phyloP scores from a whole-genome alignment of 768 basidiomycete species.

The Serendipita vermifera region DNA sequence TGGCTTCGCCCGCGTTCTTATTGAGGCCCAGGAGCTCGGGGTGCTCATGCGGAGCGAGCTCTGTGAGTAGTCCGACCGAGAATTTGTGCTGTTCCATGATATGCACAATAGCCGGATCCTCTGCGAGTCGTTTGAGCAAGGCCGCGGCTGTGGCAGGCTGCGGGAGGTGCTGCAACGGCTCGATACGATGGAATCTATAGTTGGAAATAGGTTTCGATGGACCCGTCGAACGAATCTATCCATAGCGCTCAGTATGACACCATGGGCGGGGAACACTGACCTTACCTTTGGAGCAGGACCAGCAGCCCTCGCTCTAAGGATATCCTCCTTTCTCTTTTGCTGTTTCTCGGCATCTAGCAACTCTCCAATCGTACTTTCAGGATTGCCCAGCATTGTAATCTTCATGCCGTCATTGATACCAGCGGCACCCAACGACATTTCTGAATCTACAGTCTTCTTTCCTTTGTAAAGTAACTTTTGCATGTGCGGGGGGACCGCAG shows the following conservation, averaged over 20 bases:
- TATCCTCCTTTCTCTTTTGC: slow-evolving; percentile 40
- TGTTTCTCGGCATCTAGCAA: slow-evolving; percentile 47
- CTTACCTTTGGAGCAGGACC: slow-evolving; percentile 47
- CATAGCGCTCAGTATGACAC: background rate
- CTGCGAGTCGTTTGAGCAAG: slow-evolving; percentile 43
- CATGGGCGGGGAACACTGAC: background rate
- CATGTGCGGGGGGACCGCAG: slow-evolving; percentile 45
- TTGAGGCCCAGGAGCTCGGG: slow-evolving; percentile 59
- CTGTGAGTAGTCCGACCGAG: slow-evolving; percentile 55
- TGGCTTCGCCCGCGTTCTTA: slow-evolving; percentile 34
- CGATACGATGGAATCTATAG: slow-evolving; percentile 52
- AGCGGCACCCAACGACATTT: slow-evolving; percentile 28
- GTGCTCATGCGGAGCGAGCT: slow-evolving; percentile 66
- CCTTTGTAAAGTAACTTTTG: slow-evolving; percentile 69
- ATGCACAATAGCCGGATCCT: slow-evolving; percentile 58
- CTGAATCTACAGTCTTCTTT: slow-evolving; percentile 31
- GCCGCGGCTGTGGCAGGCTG: slow-evolving; percentile 42
- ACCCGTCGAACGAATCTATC: slow-evolving; percentile 45
- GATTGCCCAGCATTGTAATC: slow-evolving; percentile 59
- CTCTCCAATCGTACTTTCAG: slow-evolving; percentile 40
- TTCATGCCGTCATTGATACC: slow-evolving; percentile 56
- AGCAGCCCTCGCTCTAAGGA: slow-evolving; percentile 44
- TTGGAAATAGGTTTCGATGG: slow-evolving; percentile 26
- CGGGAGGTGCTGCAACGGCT: slow-evolving; percentile 51
- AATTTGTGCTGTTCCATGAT: slow-evolving; percentile 60